phyloP scores from a whole-genome alignment of 441 rosid genomes.

The Viola pubescens region DNA sequence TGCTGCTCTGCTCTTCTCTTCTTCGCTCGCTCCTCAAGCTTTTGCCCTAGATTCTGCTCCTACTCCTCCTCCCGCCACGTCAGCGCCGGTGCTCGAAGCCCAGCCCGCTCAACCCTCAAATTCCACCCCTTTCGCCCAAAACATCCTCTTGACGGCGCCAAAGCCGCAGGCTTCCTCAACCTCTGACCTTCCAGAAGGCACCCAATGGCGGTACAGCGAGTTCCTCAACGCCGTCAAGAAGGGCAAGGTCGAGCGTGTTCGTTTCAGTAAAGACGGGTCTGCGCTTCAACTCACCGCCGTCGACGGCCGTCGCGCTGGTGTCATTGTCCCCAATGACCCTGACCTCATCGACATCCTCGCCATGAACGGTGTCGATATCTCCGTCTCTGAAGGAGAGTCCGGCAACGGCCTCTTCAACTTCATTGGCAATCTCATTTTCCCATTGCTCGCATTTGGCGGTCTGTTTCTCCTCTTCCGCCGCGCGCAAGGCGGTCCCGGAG shows the following conservation, averaged over 20 bases:
- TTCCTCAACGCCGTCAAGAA: constrained; percentile 83
- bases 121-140: constrained; percentile 53
- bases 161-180: constrained; percentile 49
- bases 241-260: constrained; percentile 86
- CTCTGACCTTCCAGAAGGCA: constrained; percentile 78
- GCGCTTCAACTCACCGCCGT: constrained; percentile 76
- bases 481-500: constrained; percentile 81
- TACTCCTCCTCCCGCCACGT: constrained; percentile 26
- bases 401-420: constrained; percentile 69
- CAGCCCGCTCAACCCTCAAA: constrained; percentile 44
- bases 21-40: constrained; percentile 52
- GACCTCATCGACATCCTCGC: constrained; percentile 85
- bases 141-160: constrained; percentile 62
- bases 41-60: constrained; percentile 43
- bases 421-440: constrained; percentile 77
- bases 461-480: constrained; percentile 75
- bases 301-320: constrained; percentile 84
- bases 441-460: constrained; percentile 69
- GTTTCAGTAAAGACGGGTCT: constrained; percentile 86
- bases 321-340: constrained; percentile 82
- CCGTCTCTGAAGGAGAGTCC: constrained; percentile 91
- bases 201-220: constrained; percentile 94
- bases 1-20: constrained; percentile 49
- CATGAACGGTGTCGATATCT: constrained; percentile 86
- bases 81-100: constrained; percentile 48